Evolutionary conservation across 495 filamentous ascomycete genomes (phyloP).

Genomic region (Mytilinidion resinicola): DNA sequence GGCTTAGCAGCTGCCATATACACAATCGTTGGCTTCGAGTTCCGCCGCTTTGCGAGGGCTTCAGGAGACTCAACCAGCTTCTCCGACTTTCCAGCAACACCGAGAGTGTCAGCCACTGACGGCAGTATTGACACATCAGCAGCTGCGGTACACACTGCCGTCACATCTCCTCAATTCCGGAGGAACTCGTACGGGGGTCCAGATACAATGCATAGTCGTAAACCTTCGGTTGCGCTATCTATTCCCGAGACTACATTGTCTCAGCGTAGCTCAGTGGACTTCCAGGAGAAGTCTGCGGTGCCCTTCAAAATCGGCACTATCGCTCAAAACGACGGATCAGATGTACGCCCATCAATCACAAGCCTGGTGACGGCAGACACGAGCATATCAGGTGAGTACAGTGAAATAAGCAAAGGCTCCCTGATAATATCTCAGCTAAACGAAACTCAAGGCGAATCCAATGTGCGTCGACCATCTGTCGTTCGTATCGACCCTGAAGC

Average conservation of each 20-base stretch:
- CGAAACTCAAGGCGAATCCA: neutral
- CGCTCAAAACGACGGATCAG: no score
- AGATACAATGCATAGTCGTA: neutral
- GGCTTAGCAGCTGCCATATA: constrained; percentile 61
- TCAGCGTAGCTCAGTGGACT: neutral
- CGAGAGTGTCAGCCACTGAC: no score
- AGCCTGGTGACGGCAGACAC: neutral
- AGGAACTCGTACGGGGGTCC: neutral
- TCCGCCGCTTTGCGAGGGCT: constrained; percentile 21
- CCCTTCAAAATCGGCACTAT: no score
- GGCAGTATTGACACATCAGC: no score
- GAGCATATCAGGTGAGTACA: no score
- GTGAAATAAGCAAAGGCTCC: no score
- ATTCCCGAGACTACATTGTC: neutral
- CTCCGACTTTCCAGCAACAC: no score
- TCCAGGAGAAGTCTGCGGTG: neutral
- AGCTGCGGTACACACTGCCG: no score
- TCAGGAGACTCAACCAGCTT: neutral
- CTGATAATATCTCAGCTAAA: no score
- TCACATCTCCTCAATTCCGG: no score
- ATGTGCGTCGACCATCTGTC: neutral
- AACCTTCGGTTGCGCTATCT: neutral
- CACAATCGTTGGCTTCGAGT: constrained; percentile 52
- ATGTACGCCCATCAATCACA: neutral
- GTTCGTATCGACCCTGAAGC: neutral